Base-by-base conservation (phyloP, 176 grass and related monocot species). In the Bothriochloa decipiens region DNA sequence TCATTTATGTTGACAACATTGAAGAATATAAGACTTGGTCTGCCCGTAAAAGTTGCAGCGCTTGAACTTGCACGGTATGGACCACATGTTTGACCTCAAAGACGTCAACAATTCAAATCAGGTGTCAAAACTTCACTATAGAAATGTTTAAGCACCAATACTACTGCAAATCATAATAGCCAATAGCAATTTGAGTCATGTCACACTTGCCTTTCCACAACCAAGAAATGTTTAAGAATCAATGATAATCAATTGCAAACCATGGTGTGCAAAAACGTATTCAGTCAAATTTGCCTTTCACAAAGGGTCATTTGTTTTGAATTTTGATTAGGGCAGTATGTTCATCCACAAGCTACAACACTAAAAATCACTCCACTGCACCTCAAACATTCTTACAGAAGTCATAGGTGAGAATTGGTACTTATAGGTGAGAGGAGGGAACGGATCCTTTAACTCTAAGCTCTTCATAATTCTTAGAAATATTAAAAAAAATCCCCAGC, bases 81-180 rank as follows among this genome's bases (percentile, higher is more conserved):
- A 49, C 26, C 22, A 52, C 10, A 37, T 12, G 68, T 75, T 72
- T 73, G 61, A 74, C 11, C 35, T 61, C 40, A 61, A 17, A 68
- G 42, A 64, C 27, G 27, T 80, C 49, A 85, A 63, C 9, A 69
- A 68, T 84, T 62, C 20, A 11, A 79, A 68, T 20, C 17, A 2
- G 0, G 8, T 60, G 28, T 62, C 33, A 60, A 84, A 71, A 28
- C 6, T 32, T 75, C 15, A 41, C n/a, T 57, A 29, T 60, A 12
- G n/a, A 89, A 85, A 81, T 76, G 60, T 53, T 76, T 62, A 85
- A 16, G 26, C 61, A 28, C 46, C 68, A 88, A 52, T 75, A 43
- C 10, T 81, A 50, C 16, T 72, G 68, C 66, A 83, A 79, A 83
- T 7, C 7, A 22, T 25, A 40, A 68, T 41, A 70, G 67, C n/a